Evolutionary conservation across 805 yeast species (phyloP).

Genomic region (Candida nitratophila): DNA sequence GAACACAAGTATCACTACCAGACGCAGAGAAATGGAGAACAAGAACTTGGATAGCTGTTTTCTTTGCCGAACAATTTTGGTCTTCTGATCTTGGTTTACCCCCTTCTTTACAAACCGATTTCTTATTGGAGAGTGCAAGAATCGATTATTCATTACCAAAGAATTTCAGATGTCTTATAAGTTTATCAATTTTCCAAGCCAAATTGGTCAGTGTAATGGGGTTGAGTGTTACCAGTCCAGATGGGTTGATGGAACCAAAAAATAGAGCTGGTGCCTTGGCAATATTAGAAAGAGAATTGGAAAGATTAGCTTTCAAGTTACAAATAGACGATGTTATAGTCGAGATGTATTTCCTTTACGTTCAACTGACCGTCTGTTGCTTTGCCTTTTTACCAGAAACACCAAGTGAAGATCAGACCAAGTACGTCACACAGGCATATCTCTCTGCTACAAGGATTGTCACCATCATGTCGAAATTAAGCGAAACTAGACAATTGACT

Average conservation of each 20-base stretch:
- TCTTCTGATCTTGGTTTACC: conserved; percentile 83
- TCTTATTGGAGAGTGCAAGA: conserved; percentile 71
- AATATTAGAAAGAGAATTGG: conserved; percentile 73
- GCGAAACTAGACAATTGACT: conserved; percentile 61
- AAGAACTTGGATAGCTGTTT: conserved; percentile 84
- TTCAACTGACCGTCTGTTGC: conserved; percentile 74
- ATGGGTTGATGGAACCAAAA: conserved; percentile 80
- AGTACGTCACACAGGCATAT: conserved; percentile 77
- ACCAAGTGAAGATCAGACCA: conserved; percentile 78
- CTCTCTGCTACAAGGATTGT: conserved; percentile 74
- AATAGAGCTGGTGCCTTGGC: conserved; percentile 75
- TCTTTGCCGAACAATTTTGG: conserved; percentile 87
- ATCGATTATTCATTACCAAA: conserved; percentile 60
- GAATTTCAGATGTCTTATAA: conserved; percentile 62
- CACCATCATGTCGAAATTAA: conserved; percentile 65
- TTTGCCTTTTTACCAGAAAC: conserved; percentile 91
- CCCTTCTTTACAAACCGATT: conserved; percentile 78
- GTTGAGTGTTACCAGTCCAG: conserved; percentile 74
- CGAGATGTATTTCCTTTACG: conserved; percentile 73
- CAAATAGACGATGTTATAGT: conserved; percentile 61
- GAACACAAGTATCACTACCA: conserved; percentile 82
- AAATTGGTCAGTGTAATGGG: conserved; percentile 84
- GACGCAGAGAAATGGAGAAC: conserved; percentile 95
- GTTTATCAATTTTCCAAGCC: conserved; percentile 75
- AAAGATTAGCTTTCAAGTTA: conserved; percentile 58